phyloP scores from a whole-genome alignment of 73 alveolate genomes.

The Paramecium octaurelia region DNA sequence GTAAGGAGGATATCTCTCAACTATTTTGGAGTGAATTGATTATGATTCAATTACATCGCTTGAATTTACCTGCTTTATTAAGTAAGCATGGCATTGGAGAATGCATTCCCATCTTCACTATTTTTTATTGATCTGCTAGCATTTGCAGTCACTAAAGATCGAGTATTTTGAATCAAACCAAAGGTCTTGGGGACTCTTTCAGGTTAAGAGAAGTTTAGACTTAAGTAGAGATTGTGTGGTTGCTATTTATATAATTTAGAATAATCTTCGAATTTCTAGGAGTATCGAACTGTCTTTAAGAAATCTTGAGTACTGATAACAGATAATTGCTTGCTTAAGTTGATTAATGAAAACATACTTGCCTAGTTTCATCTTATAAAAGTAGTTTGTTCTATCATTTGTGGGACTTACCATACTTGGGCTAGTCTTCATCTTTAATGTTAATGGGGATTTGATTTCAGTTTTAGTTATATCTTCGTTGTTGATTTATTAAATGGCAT shows the following conservation, averaged over 20 bases:
- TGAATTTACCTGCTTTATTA: not conserved
- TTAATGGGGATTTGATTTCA: not conserved
- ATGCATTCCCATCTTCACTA: not conserved
- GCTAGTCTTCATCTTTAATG: not conserved
- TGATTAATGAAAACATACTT: not conserved
- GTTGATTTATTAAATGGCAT: not conserved
- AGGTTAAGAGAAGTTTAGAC: not conserved
- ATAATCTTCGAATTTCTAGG: not conserved
- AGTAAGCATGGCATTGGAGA: not conserved
- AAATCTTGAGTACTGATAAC: not conserved
- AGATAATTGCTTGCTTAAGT: not conserved
- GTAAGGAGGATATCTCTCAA: not conserved
- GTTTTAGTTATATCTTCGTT: not conserved
- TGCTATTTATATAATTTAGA: not conserved
- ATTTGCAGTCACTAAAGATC: not conserved
- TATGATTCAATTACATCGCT: not conserved
- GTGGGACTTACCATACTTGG: not conserved
- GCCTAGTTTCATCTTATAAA: conserved; percentile 12
- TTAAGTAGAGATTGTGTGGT: not conserved
- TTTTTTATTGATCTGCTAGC: not conserved
- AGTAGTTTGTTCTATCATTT: not conserved
- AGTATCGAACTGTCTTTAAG: not conserved
- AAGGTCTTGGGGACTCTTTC: not conserved
- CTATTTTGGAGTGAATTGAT: not conserved
- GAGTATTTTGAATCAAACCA: conserved; percentile 1